Evolutionary conservation across 768 basidiomycete species (phyloP).

Genomic region (Leccinum fibrillosum): DNA sequence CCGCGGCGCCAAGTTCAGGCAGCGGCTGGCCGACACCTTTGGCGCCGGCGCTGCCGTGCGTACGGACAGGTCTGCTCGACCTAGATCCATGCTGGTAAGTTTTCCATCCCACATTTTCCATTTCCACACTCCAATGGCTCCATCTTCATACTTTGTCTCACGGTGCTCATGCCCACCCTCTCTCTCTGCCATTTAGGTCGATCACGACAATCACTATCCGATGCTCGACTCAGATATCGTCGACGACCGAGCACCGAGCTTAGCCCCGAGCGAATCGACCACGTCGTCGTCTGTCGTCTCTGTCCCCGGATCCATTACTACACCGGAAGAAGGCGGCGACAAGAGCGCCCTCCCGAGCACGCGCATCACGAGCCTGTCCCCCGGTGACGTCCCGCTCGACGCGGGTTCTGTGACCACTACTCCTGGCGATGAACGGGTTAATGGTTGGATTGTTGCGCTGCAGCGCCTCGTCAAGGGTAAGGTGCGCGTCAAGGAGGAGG

Average conservation of each 20-base stretch:
- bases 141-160: background rate
- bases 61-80: conserved; percentile 19
- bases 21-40: conserved; percentile 17
- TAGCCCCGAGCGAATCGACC: conserved; percentile 1
- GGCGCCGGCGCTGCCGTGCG: conserved; percentile 21
- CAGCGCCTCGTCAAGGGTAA: conserved; percentile 33
- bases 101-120: background rate
- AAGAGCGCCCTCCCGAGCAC: conserved; percentile 15
- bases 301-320: background rate
- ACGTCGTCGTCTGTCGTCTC: background rate
- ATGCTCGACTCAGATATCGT: conserved; percentile 2
- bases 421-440: conserved; percentile 8
- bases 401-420: background rate
- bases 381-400: background rate
- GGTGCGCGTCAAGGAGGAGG: conserved; percentile 22
- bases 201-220: conserved; percentile 4
- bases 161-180: background rate
- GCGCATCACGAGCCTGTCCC: conserved; percentile 18
- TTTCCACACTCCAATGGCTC: background rate
- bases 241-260: conserved; percentile 2
- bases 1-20: conserved; percentile 18
- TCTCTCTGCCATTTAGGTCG: conserved; percentile 9
- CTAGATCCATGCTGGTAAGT: conserved; percentile 3
- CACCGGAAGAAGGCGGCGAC: background rate
- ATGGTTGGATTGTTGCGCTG: conserved; percentile 18